Conservation (phyloP, 2,329 filamentous ascomycete genomes). For the Alternaria tenuissima region DNA sequence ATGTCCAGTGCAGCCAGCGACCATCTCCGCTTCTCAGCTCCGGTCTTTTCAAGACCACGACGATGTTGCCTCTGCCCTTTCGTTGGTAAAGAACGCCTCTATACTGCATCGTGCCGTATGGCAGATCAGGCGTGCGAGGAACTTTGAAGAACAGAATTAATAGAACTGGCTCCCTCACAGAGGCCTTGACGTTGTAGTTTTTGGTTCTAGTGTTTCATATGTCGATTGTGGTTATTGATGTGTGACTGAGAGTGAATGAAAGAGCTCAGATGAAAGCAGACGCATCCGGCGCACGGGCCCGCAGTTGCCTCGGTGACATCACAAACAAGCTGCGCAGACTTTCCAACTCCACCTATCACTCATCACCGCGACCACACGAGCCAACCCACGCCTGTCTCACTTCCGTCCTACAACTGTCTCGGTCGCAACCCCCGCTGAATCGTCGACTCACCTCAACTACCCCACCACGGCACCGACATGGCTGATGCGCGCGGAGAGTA, state of each 20-base stretch:
- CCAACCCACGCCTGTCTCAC: slow-evolving; percentile 4
- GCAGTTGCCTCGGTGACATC: slow-evolving; percentile 34
- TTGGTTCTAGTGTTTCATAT: background rate
- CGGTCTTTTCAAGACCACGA: background rate
- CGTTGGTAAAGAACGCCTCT: too few species aligned
- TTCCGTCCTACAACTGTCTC: background rate
- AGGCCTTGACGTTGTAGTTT: too few species aligned
- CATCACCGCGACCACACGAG: slow-evolving; percentile 6
- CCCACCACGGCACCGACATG: slow-evolving; percentile 25
- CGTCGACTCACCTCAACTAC: background rate
- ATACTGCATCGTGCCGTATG: background rate
- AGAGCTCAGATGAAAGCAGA: background rate
- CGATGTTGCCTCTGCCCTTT: background rate
- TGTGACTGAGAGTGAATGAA: background rate
- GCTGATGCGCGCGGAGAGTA: slow-evolving; percentile 48
- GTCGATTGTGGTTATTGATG: background rate
- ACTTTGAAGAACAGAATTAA: too few species aligned
- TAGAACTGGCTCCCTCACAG: background rate
- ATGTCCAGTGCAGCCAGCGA: background rate
- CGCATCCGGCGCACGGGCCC: slow-evolving; percentile 4
- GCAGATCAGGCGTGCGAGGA: background rate
- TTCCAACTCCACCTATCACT: slow-evolving; percentile 16
- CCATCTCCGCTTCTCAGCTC: background rate
- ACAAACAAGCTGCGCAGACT: slow-evolving; percentile 30
- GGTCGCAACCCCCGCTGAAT: background rate